A percentile compares a stretch with the other conserved stretches of the same genome.
These are phyloP conservation scores for Rhizopus microsporus DNA, from an alignment of 371 early-diverging fungal species.

Conservation along the genomic window DNA sequence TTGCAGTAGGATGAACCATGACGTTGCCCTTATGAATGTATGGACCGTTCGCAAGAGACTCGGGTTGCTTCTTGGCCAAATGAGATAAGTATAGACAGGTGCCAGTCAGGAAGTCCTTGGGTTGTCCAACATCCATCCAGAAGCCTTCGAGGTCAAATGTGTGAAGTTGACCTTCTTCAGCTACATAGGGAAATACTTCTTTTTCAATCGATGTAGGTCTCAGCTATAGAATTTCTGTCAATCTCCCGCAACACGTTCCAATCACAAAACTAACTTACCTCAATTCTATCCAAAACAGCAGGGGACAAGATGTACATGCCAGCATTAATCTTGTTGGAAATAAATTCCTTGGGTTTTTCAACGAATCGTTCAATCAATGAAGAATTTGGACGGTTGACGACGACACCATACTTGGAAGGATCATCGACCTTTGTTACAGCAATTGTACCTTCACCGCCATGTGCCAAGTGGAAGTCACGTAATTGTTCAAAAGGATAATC, in stretches of 20 bases:
- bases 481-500: conserved; percentile 95
- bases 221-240: conserved; percentile 8
- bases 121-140: conserved; percentile 99
- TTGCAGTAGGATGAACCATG: conserved; percentile 88
- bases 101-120: conserved; percentile 97
- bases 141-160: conserved; percentile 95
- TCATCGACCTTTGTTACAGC: conserved; percentile 96
- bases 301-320: conserved; percentile 98
- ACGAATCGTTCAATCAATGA: conserved; percentile 92
- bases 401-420: conserved; percentile 98
- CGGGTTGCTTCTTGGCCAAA: conserved; percentile 73
- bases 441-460: conserved; percentile 94
- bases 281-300: conserved; percentile 89
- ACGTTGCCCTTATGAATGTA: conserved; percentile 83
- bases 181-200: conserved; percentile 97
- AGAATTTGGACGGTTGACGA: conserved; percentile 72
- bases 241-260: conserved; percentile 2
- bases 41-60: conserved; percentile 61
- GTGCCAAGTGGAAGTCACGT: conserved; percentile 81
- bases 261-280: conserved; percentile 44
- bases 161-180: conserved; percentile 80
- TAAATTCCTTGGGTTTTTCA: conserved; percentile 97
- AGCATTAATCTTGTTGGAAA: conserved; percentile 98
- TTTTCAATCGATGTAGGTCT: conserved; percentile 97
- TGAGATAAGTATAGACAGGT: conserved; percentile 91